Conservation (phyloP, 805 yeast genomes). For the Wickerhamiella parazyma region DNA sequence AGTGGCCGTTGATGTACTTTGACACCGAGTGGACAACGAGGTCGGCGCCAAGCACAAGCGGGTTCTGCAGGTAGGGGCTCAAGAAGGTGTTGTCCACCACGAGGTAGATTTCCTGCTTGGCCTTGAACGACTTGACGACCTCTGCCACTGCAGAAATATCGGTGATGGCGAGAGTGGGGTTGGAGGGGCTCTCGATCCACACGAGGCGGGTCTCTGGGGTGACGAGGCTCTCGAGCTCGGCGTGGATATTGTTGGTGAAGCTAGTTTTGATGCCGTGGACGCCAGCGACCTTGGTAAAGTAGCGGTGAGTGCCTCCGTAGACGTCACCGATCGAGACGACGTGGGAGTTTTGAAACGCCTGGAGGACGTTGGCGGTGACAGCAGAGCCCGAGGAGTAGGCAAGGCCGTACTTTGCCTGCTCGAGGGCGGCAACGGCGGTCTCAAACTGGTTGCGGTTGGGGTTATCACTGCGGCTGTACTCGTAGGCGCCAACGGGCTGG, state of each 20-base stretch:
- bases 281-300: slow-evolving; percentile 72
- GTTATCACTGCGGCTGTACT: slow-evolving; percentile 73
- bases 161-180: slow-evolving; percentile 72
- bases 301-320: slow-evolving; percentile 85
- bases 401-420: slow-evolving; percentile 50
- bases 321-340: slow-evolving; percentile 73
- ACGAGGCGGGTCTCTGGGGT: slow-evolving; percentile 56
- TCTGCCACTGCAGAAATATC: slow-evolving; percentile 52
- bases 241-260: slow-evolving; percentile 51
- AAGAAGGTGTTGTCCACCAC: slow-evolving; percentile 84
- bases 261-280: slow-evolving; percentile 61
- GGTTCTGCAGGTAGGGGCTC: slow-evolving; percentile 79
- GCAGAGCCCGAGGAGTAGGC: slow-evolving; percentile 84
- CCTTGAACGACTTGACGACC: slow-evolving; percentile 33
- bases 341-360: slow-evolving; percentile 58
- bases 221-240: slow-evolving; percentile 43
- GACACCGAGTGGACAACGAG: slow-evolving; percentile 82
- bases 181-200: slow-evolving; percentile 83
- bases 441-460: slow-evolving; percentile 80
- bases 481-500: slow-evolving; percentile 63
- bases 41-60: slow-evolving; percentile 71
- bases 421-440: slow-evolving; percentile 63
- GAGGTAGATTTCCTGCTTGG: slow-evolving; percentile 34
- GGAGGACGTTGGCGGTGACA: slow-evolving; percentile 62
- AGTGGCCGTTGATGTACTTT: slow-evolving; percentile 83